These are phyloP conservation scores for Phytophthora rubi DNA, from an alignment of 352 stramenopile species.

Conservation along the genomic window DNA sequence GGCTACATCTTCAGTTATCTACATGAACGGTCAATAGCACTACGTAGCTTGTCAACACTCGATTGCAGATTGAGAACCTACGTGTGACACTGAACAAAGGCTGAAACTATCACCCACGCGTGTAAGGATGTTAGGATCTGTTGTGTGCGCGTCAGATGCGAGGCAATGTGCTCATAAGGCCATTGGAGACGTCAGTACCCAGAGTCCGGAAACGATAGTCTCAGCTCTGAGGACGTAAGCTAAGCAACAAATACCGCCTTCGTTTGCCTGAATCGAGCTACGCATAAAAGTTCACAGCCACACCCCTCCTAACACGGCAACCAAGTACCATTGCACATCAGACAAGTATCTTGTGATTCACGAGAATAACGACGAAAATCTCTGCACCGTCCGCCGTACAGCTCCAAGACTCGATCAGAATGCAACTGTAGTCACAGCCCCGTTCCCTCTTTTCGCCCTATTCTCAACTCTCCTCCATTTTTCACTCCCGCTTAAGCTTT, in stretches of 20 bases:
- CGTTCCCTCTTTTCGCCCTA: background rate
- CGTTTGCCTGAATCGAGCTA: background rate
- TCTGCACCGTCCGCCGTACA: background rate
- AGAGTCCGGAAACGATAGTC: background rate
- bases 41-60: background rate
- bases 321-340: constrained; percentile 8
- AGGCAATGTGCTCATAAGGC: background rate
- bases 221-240: background rate
- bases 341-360: constrained; percentile 30
- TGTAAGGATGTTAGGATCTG: constrained; percentile 4
- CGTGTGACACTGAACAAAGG: background rate
- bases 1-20: background rate
- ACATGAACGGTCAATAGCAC: background rate
- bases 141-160: background rate
- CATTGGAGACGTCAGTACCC: background rate
- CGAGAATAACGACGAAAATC: constrained; percentile 14
- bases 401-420: constrained; percentile 2
- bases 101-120: background rate
- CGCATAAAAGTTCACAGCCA: background rate
- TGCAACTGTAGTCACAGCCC: background rate
- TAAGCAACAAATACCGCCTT: background rate
- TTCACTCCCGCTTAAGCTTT: constrained; percentile 47
- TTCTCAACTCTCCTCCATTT: background rate
- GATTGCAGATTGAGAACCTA: background rate
- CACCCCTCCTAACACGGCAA: background rate